phyloP scores from a whole-genome alignment of 169 alveolate genomes.

The Cryptosporidium ubiquitum region DNA sequence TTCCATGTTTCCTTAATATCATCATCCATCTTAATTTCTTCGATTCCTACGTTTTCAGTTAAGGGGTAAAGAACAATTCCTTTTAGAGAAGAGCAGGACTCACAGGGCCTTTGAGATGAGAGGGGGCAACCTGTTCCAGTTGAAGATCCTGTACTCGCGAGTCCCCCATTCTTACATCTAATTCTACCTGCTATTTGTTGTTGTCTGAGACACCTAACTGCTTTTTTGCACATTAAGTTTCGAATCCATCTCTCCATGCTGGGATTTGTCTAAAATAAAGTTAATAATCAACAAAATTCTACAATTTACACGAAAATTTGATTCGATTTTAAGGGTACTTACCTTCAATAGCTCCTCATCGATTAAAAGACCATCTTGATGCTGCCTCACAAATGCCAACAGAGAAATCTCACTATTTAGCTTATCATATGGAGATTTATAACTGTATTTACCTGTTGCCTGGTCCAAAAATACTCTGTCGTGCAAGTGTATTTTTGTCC shows the following conservation, averaged over 20 bases:
- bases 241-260: conserved; percentile 67
- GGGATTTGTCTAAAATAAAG: conserved; percentile 25
- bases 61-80: conserved; percentile 59
- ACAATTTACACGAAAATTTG: too few relatives aligned
- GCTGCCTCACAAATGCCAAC: conserved; percentile 43
- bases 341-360: conserved; percentile 68
- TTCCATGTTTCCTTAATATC: conserved; percentile 57
- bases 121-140: conserved; percentile 61
- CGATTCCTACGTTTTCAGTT: conserved; percentile 52
- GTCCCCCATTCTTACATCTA: conserved; percentile 63
- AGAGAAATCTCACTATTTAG: conserved; percentile 47
- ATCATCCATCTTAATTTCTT: conserved; percentile 43
- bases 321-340: neutral
- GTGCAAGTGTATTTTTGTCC: conserved; percentile 52
- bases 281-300: neutral
- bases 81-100: conserved; percentile 28
- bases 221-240: conserved; percentile 23
- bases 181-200: conserved; percentile 73
- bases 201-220: conserved; percentile 73
- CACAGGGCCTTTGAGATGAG: conserved; percentile 70
- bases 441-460: conserved; percentile 35
- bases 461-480: conserved; percentile 32
- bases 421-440: conserved; percentile 68
- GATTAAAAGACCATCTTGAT: conserved; percentile 48
- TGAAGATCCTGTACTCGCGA: conserved; percentile 58